Evolutionary conservation across 352 stramenopile species (phyloP), one percentile per base, ranked within the genome.

Genomic region (Phytophthora sansomeana): DNA sequence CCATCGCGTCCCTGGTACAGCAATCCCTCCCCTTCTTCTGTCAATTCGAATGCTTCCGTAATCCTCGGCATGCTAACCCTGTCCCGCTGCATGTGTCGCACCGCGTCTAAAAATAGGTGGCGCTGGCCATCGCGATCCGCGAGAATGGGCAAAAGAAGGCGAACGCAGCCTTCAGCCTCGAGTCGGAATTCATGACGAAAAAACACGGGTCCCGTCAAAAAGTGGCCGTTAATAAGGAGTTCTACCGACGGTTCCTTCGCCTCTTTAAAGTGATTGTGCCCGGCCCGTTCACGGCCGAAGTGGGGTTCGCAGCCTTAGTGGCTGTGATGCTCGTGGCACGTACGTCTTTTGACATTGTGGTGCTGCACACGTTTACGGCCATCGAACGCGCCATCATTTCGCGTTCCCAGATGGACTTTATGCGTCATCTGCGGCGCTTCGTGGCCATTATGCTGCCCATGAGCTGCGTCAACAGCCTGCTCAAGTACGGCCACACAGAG

Each of bases 401-500:
- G 16, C 78, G 83, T n/a, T 92, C 83, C n/a, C 59, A 62, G 21
- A 75, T 74, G 43, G 81, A 90, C 13, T 92, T 95, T 42, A 14
- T 82, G 55, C 69, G 70, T 16, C 84, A 94, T 56, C 35, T 94
- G 54, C 81, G 81, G 0, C 86, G 86, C 30, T 95, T 95, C 61
- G 75, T 93, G 46, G 67, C 83, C 53, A 74, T 93, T 52, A 93
- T 92, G 83, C 63, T 95, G 30, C 83, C 84, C 14, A 87, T 92
- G 56, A 89, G 77, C 51, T 92, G 83, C 62, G 84, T 93, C 67
- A 95, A 95, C 67, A 85, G 79, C 50, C 60, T 95, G 57, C 75
- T 95, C 32, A 93, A 93, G 69, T 93, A 93, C 65, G 83, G 86
- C 0, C 86, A 91, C 59, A 89, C 86, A 13, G 86, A 95, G 67